Evolutionary conservation across 306 rosid genomes (phyloP).

Genomic region (cucumber (Cucumis sativus)): Cucumber_9930_V3 NC_026659.2:137501-138000

Average conservation of each 20-base stretch:
- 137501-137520: neutral
- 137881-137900: neutral
- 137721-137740: neutral
- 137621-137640: neutral
- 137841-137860: constrained; percentile 4
- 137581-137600: neutral
- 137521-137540: neutral
- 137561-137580: neutral
- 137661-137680: neutral
- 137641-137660: neutral
- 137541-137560: neutral
- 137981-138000: neutral
- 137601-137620: neutral
- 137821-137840: neutral
- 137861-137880: constrained; percentile 8
- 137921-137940: neutral
- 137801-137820: neutral
- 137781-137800: neutral
- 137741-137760: neutral
- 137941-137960: constrained; percentile 5
- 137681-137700: neutral
- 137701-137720: neutral
- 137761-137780: neutral
- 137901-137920: neutral
- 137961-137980: neutral